Evolutionary conservation across 2,329 filamentous ascomycete species (phyloP).

Genomic region (Aspergillus carbonarius): DNA sequence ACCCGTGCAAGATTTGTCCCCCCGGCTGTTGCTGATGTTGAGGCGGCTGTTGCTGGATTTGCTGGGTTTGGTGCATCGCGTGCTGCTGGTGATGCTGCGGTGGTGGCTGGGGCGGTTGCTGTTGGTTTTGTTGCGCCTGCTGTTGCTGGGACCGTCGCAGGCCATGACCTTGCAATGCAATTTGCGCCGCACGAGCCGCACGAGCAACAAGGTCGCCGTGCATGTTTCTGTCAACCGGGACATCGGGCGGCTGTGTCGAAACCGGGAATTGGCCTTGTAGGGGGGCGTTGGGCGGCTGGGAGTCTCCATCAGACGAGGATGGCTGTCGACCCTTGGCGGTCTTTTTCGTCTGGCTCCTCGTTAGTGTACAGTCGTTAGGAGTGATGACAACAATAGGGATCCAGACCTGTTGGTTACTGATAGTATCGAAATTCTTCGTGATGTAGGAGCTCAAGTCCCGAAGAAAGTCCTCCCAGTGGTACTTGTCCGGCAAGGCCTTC

Average conservation of each 20-base stretch:
- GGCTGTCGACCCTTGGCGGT: conserved; percentile 37
- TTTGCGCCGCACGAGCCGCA: conserved; percentile 49
- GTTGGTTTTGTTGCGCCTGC: conserved; percentile 31
- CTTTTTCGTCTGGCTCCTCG: conserved; percentile 36
- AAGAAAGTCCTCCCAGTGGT: conserved; percentile 64
- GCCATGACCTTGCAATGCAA: conserved; percentile 47
- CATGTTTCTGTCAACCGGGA: conserved; percentile 41
- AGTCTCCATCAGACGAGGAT: conserved; percentile 38
- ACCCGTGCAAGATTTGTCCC: conserved; percentile 35
- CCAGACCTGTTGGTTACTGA: conserved; percentile 49
- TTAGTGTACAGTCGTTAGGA: conserved; percentile 19
- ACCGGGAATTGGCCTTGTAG: conserved; percentile 45
- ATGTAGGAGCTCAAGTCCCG: conserved; percentile 59
- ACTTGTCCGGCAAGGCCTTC: conserved; percentile 56
- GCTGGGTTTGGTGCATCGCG: conserved; percentile 19
- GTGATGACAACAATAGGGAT: background rate
- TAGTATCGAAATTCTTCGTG: conserved; percentile 56
- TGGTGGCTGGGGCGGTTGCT: conserved; percentile 34
- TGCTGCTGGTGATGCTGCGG: conserved; percentile 26
- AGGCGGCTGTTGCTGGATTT: conserved; percentile 22
- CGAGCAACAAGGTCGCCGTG: conserved; percentile 49
- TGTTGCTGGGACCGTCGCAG: conserved; percentile 38
- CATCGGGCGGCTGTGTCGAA: conserved; percentile 38
- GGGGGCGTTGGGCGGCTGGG: conserved; percentile 35
- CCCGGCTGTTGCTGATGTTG: conserved; percentile 28